Percentiles rank a stretch among this genome's conserved stretches.
Conservation (phyloP, 2,329 filamentous ascomycete species). For the Diplodia mutila region DNA sequence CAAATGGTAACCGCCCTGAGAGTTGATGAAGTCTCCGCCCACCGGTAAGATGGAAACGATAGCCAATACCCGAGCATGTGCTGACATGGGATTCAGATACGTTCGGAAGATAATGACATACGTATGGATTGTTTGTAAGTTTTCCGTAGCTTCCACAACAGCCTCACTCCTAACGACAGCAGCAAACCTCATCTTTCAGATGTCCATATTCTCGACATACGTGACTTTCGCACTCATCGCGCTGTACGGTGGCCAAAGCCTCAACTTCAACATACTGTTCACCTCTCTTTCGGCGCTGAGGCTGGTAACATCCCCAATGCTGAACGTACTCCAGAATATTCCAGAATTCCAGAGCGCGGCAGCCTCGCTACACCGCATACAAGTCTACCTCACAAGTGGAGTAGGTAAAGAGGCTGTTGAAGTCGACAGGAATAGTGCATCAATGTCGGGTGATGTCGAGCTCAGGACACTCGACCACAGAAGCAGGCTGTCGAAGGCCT, state of each 20-base stretch:
- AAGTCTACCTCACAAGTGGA: constrained; percentile 27
- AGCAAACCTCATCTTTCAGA: constrained; percentile 34
- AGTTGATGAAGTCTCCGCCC: constrained; percentile 30
- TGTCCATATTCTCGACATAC: constrained; percentile 31
- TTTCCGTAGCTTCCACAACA: no score
- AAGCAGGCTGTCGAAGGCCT: not conserved
- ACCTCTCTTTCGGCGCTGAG: constrained; percentile 35
- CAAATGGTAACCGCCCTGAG: constrained; percentile 31
- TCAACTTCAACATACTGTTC: constrained; percentile 33
- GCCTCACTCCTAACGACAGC: no score
- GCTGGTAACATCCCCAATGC: constrained; percentile 33
- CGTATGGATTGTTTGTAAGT: constrained; percentile 30
- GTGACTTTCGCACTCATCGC: constrained; percentile 32
- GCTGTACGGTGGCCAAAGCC: constrained; percentile 22
- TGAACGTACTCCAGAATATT: constrained; percentile 30
- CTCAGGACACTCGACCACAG: not conserved
- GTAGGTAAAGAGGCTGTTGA: constrained; percentile 3
- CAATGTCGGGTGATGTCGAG: not conserved
- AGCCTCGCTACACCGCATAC: constrained; percentile 33
- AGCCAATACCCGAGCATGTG: not conserved
- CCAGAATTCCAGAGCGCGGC: constrained; percentile 29
- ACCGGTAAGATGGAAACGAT: not conserved
- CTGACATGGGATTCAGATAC: not conserved
- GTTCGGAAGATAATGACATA: constrained; percentile 29
- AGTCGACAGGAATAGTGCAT: not conserved